These are phyloP conservation scores for Chamaenerion angustifolium DNA, from an alignment of 345 rosid species.

Conservation along the genomic window DNA sequence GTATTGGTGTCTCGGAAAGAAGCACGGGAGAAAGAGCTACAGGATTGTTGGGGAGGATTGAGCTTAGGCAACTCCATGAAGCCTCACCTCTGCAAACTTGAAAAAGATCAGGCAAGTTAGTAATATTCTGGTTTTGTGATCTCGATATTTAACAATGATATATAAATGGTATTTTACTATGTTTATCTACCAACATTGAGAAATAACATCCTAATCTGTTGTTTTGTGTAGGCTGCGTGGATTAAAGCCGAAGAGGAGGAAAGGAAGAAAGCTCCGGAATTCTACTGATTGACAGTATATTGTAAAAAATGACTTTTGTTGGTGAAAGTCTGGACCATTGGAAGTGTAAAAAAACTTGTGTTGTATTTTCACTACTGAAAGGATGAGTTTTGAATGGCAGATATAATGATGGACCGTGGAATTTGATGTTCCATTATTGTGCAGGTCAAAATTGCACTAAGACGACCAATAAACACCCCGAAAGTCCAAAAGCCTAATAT, in stretches of 20 bases:
- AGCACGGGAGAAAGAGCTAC: conserved; percentile 68
- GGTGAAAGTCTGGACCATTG: background rate
- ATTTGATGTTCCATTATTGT: too few relatives aligned
- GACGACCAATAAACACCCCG: too few relatives aligned
- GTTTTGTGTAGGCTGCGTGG: conserved; percentile 60
- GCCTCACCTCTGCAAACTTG: conserved; percentile 64
- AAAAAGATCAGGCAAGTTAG: conserved; percentile 61
- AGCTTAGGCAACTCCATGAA: conserved; percentile 61
- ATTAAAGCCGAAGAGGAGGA: conserved; percentile 81
- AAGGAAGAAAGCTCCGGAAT: too few relatives aligned
- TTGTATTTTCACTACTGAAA: too few relatives aligned
- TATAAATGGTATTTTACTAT: background rate
- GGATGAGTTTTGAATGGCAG: too few relatives aligned
- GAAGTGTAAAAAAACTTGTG: too few relatives aligned
- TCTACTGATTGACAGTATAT: background rate
- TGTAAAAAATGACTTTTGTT: background rate
- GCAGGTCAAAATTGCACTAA: too few relatives aligned
- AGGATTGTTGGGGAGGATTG: conserved; percentile 84
- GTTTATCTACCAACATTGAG: too few relatives aligned
- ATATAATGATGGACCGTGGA: too few relatives aligned
- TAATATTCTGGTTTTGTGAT: background rate
- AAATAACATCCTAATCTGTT: background rate
- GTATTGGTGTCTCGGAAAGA: conserved; percentile 34
- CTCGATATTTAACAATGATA: too few relatives aligned
- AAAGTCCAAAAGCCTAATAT: too few relatives aligned